Base-by-base conservation (phyloP, 2,329 filamentous ascomycete genomes). In the Penicillium sp. region DNA sequence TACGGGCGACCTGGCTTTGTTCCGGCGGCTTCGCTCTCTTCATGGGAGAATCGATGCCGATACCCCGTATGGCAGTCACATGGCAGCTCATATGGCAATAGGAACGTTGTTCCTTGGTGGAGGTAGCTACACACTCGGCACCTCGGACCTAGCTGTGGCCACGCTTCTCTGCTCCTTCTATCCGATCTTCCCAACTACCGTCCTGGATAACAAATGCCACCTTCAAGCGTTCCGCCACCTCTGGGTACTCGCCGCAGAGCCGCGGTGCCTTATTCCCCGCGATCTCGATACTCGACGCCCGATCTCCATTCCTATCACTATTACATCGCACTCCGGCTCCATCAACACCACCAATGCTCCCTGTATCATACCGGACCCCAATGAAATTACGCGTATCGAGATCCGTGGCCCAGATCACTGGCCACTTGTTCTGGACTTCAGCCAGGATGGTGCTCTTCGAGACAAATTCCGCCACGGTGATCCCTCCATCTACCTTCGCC, bases 141-240 rank as follows among this genome's bases (percentile, higher is more conserved):
- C 91, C 5, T 93, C 89, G 37, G 89, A 97, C 70, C 80, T 96
- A 53, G 93, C 93, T 10, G 87, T 96, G 48, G 93, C 91, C 1
- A 86, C 91, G 13, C 81, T 99, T 7, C 84, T 99, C 8, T 88
- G 95, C 44, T 89, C 95, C 1, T 96, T 99, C 73, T 99, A 99
- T 69, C 95, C 95, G 0, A 83, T 97, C 21, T 97, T 96, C 71
- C 95, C 95, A 0, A 89, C 86, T 10, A 89, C 86, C 29, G 90
- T 98, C 2, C 89, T 96, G 68, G 95, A 99, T 76, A 98, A 98
- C 70, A 89, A 90, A 63, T 92, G 91, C 11, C 95, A 99, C 68
- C 82, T 99, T 6, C 95, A 99, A 77, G 95, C 96, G 3, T 95
- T 99, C 78, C 87, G 96, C 5, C 93, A 99, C 75, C 90, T 99